These are phyloP conservation scores for Cyberlindnera maclurae DNA, from an alignment of 805 yeast genomes.

Conservation along the genomic window DNA sequence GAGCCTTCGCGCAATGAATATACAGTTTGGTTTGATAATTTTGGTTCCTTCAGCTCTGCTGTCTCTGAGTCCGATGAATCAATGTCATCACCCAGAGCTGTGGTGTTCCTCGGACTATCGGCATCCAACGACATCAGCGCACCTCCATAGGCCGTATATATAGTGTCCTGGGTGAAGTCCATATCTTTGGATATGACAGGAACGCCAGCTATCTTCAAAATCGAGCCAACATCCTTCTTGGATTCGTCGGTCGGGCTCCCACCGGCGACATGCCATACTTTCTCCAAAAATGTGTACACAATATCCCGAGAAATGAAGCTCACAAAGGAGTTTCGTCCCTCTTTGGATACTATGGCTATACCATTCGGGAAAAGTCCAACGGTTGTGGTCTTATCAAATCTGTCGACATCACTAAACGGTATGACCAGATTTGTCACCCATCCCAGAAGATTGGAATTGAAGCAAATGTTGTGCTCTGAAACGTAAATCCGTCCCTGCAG, in stretches of 20 bases:
- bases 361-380: constrained; percentile 93
- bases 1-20: constrained; percentile 32
- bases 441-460: constrained; percentile 80
- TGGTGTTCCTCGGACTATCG: constrained; percentile 22
- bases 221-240: not conserved
- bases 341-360: constrained; percentile 33
- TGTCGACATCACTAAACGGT: constrained; percentile 60
- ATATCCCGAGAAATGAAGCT: constrained; percentile 79
- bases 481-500: constrained; percentile 84
- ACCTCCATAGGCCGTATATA: constrained; percentile 28
- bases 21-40: constrained; percentile 18
- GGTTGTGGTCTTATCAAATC: constrained; percentile 74
- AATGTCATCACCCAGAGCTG: constrained; percentile 26
- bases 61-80: constrained; percentile 20
- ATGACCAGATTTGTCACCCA: constrained; percentile 83
- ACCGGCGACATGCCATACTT: constrained; percentile 18
- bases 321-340: constrained; percentile 66
- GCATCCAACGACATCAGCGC: constrained; percentile 41
- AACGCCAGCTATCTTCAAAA: constrained; percentile 7
- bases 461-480: constrained; percentile 72
- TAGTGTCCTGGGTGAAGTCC: constrained; percentile 15
- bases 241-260: constrained; percentile 1
- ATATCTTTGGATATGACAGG: constrained; percentile 15
- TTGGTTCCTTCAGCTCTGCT: constrained; percentile 13
- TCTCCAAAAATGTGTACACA: constrained; percentile 54